Evolutionary conservation across 2,329 filamentous ascomycete species (phyloP).

Genomic region (Cucurbitaria berberidis): DNA sequence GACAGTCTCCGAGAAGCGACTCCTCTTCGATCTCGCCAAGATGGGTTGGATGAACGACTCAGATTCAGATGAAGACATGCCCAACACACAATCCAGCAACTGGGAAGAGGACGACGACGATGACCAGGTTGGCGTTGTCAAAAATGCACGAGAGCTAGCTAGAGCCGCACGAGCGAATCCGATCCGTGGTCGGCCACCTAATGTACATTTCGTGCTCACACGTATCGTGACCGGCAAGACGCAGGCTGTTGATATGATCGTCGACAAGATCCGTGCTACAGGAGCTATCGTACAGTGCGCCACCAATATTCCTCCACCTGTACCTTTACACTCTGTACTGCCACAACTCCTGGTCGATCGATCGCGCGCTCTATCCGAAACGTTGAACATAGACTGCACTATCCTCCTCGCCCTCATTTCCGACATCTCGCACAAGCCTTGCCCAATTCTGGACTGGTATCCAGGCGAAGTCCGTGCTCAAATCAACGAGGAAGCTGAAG

Average conservation of each 20-base stretch:
- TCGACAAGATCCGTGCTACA: conserved; percentile 62
- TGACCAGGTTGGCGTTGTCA: conserved; percentile 63
- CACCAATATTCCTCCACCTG: conserved; percentile 31
- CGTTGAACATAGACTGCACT: conserved; percentile 69
- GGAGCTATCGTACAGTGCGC: conserved; percentile 50
- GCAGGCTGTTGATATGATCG: conserved; percentile 62
- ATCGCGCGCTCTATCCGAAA: conserved; percentile 49
- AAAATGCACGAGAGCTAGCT: conserved; percentile 64
- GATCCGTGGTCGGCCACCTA: conserved; percentile 65
- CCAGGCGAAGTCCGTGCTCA: conserved; percentile 68
- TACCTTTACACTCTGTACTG: conserved; percentile 32
- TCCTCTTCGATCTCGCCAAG: conserved; percentile 72
- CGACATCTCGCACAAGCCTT: conserved; percentile 69
- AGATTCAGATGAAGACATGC: conserved; percentile 53
- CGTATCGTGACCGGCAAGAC: conserved; percentile 60
- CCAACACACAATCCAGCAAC: conserved; percentile 19
- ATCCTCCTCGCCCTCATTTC: conserved; percentile 75
- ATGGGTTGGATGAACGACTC: conserved; percentile 63
- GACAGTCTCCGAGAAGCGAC: conserved; percentile 66
- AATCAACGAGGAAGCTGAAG: conserved; percentile 67
- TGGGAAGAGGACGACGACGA: conserved; percentile 58
- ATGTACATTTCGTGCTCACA: conserved; percentile 66
- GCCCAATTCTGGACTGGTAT: conserved; percentile 57
- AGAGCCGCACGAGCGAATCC: conserved; percentile 63
- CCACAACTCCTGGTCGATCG: conserved; percentile 48